Evolutionary conservation across 805 yeast species (phyloP), one percentile per base, ranked within the genome.

Genomic region (Pichia rugopelliculosa): DNA sequence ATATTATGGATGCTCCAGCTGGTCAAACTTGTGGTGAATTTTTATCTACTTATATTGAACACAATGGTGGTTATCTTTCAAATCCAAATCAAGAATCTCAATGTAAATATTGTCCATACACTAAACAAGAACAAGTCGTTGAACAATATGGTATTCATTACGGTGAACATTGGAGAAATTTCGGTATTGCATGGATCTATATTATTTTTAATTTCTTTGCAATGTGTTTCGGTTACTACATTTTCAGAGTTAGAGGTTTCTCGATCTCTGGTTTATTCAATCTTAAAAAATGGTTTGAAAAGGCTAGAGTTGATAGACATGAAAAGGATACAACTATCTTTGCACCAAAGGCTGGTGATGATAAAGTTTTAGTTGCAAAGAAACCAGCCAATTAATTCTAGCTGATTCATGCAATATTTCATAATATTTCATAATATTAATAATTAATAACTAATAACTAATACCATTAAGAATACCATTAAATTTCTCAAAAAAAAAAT

Each of bases 11-110:
- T 38, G 76, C 85, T n/a, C 84, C 86, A n/a, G 46, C 53, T n/a
- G 88, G 87, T 13, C 65, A 66, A 61, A 82, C 88, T 3, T 86
- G 95, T 67, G 74, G 70, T 18, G 64, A 73, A 30, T 87, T 69
- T 62, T 65, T 78, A 58, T 64, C 58, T 11, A 17, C 36, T 15
- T 83, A 67, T 61, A 55, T 82, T 34, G 51, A 61, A 1, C 36
- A 49, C 3, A 63, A 65, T 13, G 66, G 72, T 37, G 95, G 95
- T 23, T 81, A 83, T 59, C 51, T 86, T 37, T 53, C 59, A 2
- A 69, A 83, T 57, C 78, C 82, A 22, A 56, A 64, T 25, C 79
- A 77, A 25, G 68, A 75, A 3, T 39, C 56, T 3, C 57, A 65
- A 44, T 79, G 84, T 67, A 71, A 70, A 17, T 79, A 71, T 64